phyloP scores from a whole-genome alignment of 2,329 filamentous ascomycete genomes.

The Fusarium sp. region DNA sequence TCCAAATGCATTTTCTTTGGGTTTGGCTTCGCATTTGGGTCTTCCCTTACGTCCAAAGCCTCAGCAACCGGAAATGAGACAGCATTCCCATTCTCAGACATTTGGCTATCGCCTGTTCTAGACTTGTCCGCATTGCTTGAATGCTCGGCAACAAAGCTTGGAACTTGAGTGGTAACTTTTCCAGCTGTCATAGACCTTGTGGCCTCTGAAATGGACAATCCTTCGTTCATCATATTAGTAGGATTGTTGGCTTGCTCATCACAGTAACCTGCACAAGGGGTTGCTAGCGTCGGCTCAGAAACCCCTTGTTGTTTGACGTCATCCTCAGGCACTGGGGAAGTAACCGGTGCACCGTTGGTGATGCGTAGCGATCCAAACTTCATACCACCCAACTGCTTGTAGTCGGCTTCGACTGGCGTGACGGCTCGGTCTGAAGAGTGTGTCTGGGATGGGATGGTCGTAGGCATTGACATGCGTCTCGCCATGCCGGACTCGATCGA shows the following conservation, averaged over 20 bases:
- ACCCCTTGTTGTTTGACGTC: constrained; percentile 16
- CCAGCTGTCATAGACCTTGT: constrained; percentile 2
- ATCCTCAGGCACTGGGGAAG: constrained; percentile 54
- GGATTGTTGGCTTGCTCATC: constrained; percentile 13
- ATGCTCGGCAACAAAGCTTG: constrained; percentile 16
- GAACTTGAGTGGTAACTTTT: constrained; percentile 5
- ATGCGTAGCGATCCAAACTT: constrained; percentile 72
- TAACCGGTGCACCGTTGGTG: constrained; percentile 67
- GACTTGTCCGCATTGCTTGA: constrained; percentile 16
- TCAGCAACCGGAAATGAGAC: constrained; percentile 53
- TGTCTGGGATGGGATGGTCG: constrained; percentile 25
- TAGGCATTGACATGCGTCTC: constrained; percentile 53
- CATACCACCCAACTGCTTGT: constrained; percentile 70
- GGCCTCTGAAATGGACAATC: constrained; percentile 2
- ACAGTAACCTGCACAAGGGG: constrained; percentile 22
- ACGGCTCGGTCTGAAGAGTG: constrained; percentile 44
- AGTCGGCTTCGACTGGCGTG: constrained; percentile 65
- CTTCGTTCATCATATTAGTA: constrained; percentile 4
- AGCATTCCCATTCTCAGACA: constrained; percentile 39
- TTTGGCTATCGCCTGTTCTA: constrained; percentile 31
- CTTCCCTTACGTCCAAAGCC: constrained; percentile 56
- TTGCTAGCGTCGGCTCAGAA: constrained; percentile 10
- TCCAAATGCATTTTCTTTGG: constrained; percentile 31
- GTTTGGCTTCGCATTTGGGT: constrained; percentile 58
- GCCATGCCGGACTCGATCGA: constrained; percentile 54